These are phyloP conservation scores for Wickerhamomyces silvicola DNA, from an alignment of 805 yeast genomes.

Conservation along the genomic window DNA sequence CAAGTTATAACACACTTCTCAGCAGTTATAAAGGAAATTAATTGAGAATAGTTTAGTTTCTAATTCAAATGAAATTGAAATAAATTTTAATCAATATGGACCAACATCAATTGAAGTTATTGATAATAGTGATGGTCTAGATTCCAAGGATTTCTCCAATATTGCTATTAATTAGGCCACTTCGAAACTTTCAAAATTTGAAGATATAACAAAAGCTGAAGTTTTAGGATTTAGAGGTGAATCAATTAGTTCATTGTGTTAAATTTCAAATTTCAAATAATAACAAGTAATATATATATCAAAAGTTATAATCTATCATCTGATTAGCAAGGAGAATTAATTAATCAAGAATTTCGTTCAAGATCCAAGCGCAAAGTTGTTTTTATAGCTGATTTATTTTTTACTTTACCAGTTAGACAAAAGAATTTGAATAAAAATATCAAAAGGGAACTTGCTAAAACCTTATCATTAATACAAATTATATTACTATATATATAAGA, in stretches of 20 bases:
- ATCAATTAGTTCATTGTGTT: slow-evolving; percentile 66
- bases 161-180: slow-evolving; percentile 62
- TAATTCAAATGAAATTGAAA: slow-evolving; percentile 55
- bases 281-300: slow-evolving; percentile 48
- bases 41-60: slow-evolving; percentile 89
- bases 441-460: slow-evolving; percentile 66
- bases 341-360: slow-evolving; percentile 32
- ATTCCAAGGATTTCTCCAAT: slow-evolving; percentile 40
- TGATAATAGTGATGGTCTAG: slow-evolving; percentile 68
- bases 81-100: slow-evolving; percentile 67
- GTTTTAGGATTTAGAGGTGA: slow-evolving; percentile 80
- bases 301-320: slow-evolving; percentile 47
- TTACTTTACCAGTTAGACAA: slow-evolving; percentile 72
- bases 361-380: slow-evolving; percentile 70
- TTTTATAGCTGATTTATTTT: slow-evolving; percentile 51
- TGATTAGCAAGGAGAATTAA: slow-evolving; percentile 48
- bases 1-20: slow-evolving; percentile 82
- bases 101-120: slow-evolving; percentile 58
- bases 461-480: slow-evolving; percentile 56
- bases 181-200: slow-evolving; percentile 53
- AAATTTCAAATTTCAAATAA: slow-evolving; percentile 43
- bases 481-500: slow-evolving; percentile 56
- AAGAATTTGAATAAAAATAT: slow-evolving; percentile 62
- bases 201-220: slow-evolving; percentile 42
- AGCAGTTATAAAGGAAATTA: slow-evolving; percentile 76